Percentiles rank a stretch among this genome's conserved stretches.
These are phyloP conservation scores for Tetracladium marchalianum DNA, from an alignment of 495 filamentous ascomycete genomes.

Conservation along the genomic window DNA sequence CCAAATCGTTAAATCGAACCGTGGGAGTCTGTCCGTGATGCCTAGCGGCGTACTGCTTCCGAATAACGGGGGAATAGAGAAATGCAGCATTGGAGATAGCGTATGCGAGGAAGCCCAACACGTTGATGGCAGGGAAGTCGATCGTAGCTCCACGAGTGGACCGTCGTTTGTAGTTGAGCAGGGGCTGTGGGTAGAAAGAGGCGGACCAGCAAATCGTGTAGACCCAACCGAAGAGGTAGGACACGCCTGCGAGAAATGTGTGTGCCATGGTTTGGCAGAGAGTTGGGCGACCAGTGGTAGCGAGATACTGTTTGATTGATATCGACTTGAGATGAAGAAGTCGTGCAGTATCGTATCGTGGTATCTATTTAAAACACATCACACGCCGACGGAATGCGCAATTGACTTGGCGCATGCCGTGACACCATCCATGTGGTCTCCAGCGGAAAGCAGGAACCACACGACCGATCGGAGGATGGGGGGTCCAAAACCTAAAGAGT, in stretches of 20 bases:
- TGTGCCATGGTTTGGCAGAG: constrained; percentile 14
- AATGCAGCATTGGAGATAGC: constrained; percentile 61
- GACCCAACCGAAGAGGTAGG: constrained; percentile 45
- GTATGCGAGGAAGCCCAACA: constrained; percentile 74
- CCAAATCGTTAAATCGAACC: constrained; percentile 81
- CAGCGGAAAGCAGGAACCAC: neutral
- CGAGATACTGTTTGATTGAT: neutral
- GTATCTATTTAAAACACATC: too few species aligned
- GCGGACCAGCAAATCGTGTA: constrained; percentile 70
- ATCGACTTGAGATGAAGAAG: neutral
- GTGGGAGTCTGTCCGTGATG: constrained; percentile 65
- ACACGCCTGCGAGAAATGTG: constrained; percentile 31
- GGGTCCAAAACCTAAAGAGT: neutral
- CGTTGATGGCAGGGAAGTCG: constrained; percentile 78
- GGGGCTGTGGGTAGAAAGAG: constrained; percentile 86
- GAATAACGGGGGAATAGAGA: constrained; percentile 68
- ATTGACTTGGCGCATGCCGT: neutral
- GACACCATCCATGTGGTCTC: neutral
- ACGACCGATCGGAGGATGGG: neutral
- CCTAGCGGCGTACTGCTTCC: constrained; percentile 74
- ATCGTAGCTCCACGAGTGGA: constrained; percentile 77
- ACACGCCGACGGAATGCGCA: neutral
- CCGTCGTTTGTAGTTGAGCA: constrained; percentile 62
- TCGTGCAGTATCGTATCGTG: too few species aligned
- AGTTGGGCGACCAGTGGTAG: neutral